phyloP scores from a whole-genome alignment of 2,329 filamentous ascomycete genomes.

The Sordariomycetes sp. region DNA sequence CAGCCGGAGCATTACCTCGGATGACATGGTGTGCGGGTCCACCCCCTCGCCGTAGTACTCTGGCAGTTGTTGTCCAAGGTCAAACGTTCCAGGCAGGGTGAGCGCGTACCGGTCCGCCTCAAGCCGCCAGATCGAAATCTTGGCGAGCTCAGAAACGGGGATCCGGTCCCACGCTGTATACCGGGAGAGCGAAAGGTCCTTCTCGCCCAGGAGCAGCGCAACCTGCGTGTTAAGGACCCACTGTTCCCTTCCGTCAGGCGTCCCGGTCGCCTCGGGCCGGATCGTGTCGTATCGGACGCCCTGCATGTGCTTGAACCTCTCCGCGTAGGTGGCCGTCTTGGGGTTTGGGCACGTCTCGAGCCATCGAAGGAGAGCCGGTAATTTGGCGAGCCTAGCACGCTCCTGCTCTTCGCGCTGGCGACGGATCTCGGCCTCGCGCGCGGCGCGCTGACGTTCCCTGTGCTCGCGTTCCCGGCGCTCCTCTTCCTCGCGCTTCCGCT shows the following conservation, averaged over 20 bases:
- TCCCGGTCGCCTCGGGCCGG: constrained; percentile 34
- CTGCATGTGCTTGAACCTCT: constrained; percentile 41
- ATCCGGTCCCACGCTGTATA: constrained; percentile 47
- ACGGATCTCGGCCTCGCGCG: constrained; percentile 34
- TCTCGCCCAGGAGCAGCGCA: constrained; percentile 50
- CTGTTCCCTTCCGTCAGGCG: constrained; percentile 44
- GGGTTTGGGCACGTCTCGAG: constrained; percentile 39
- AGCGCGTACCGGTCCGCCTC: constrained; percentile 44
- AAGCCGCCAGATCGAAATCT: constrained; percentile 44
- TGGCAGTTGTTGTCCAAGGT: constrained; percentile 38
- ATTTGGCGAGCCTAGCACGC: constrained; percentile 36
- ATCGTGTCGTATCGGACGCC: constrained; percentile 54
- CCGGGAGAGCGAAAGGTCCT: constrained; percentile 44
- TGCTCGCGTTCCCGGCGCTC: constrained; percentile 36
- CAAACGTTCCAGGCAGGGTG: constrained; percentile 31
- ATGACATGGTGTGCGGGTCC: constrained; percentile 28
- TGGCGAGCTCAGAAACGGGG: constrained; percentile 38
- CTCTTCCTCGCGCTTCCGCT: constrained; percentile 35
- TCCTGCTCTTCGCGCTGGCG: constrained; percentile 41
- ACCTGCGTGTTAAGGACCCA: constrained; percentile 55
- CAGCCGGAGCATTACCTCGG: constrained; percentile 28
- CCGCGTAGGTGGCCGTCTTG: constrained; percentile 33
- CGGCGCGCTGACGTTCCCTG: constrained; percentile 30
- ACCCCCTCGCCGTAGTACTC: constrained; percentile 32
- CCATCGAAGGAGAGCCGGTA: constrained; percentile 49